Evolutionary conservation across 2,329 filamentous ascomycete genomes (phyloP).

Genomic region (Paecilomyces niveus): DNA sequence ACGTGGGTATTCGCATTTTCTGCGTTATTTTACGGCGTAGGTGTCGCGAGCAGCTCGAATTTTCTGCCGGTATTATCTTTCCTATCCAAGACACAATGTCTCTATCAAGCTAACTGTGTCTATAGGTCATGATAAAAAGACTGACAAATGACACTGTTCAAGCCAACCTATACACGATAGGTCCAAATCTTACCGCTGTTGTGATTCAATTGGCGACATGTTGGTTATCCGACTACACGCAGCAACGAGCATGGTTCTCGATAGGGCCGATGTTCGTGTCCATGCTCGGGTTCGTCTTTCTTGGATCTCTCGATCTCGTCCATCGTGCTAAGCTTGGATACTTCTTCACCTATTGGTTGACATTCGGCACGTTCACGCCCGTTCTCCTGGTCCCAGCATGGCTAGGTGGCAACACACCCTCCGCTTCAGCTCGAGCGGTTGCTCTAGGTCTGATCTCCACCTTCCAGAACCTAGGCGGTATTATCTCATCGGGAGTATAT

Average conservation of each 20-base stretch:
- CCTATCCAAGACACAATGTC: too few species aligned
- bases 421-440: constrained; percentile 3
- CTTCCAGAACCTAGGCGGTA: constrained; percentile 4
- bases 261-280: background rate
- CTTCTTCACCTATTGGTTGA: constrained; percentile 5
- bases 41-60: too few species aligned
- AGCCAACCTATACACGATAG: too few species aligned
- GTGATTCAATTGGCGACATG: too few species aligned
- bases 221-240: background rate
- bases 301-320: too few species aligned
- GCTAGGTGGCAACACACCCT: constrained; percentile 2
- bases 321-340: background rate
- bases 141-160: too few species aligned
- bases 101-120: too few species aligned
- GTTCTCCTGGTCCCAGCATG: constrained; percentile 4
- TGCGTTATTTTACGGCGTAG: background rate
- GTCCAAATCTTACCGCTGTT: too few species aligned
- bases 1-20: background rate
- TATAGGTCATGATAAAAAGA: too few species aligned
- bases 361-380: constrained; percentile 4
- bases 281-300: too few species aligned
- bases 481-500: constrained; percentile 4
- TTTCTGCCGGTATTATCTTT: too few species aligned
- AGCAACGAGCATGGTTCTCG: constrained; percentile 3
- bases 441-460: constrained; percentile 4